Evolutionary conservation across 164 flowering plant species (phyloP), one percentile per base, ranked within the genome.

Genomic region (Nymphaea thermarum): DNA sequence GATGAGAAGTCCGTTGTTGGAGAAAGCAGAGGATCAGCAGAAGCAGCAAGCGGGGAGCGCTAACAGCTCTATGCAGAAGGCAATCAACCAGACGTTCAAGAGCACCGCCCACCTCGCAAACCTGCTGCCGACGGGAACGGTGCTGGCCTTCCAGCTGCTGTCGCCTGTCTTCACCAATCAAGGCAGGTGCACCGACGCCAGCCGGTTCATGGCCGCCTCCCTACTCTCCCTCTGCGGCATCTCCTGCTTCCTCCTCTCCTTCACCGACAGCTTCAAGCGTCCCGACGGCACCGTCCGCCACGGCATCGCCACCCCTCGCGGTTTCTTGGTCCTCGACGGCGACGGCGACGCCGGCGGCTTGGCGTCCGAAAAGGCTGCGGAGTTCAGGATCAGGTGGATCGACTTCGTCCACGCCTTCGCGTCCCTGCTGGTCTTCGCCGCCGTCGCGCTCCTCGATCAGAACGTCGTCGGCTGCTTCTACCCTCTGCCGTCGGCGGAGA

Each of bases 231-330:
- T 82, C 47, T 83, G 89, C 62, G 79, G 77, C n/a, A 0, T 78
- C n/a, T 75, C 87, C 0, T 86, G 87, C 69, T 82, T 86, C 70
- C 6, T 85, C 25, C 43, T 78, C 17, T 72, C 78, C 60, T 85
- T 90, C 77, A 85, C 89, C 2, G 96, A 90, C 70, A 90, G 91
- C 72, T 76, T 88, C 68, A 65, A 86, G 41, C 89, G 85, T 63
- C 80, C 44, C n/a, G 66, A 71, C 6, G 90, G 90, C 18, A 85
- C 84, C 64, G 88, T 90, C 42, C 51, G 82, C 2, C 80, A 90
- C 63, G 96, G 87, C 5, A 1, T 87, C 42, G 91, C 86, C 3
- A 87, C 93, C 0, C 65, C 65, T 14, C 65, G 65, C 2, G 89
- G 96, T 11, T 44, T 88, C 61, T 83, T 84, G 84, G 76, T 86